Percentiles rank a stretch among this genome's conserved stretches.
Conservation (phyloP, 2,329 filamentous ascomycete species). For the Botrytis aclada region DNA sequence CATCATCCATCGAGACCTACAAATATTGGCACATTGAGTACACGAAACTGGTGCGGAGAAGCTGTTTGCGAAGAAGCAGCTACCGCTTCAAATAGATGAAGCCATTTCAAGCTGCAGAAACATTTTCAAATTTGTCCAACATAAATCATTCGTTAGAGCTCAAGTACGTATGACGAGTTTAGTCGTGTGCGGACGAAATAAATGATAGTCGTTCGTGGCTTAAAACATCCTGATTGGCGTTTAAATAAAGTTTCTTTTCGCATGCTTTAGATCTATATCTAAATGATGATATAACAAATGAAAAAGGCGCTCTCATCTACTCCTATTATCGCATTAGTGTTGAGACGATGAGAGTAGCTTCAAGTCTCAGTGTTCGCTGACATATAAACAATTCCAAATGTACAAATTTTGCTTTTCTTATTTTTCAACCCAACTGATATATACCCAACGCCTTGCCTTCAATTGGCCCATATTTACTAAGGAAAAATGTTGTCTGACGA, state of each 20-base stretch:
- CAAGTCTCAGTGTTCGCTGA: background rate
- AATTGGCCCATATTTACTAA: slow-evolving; percentile 1
- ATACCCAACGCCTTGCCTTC: slow-evolving; percentile 16
- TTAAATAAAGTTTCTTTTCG: background rate
- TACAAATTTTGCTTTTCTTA: slow-evolving; percentile 16
- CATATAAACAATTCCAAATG: slow-evolving; percentile 10
- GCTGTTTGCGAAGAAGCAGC: background rate
- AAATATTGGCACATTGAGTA: background rate
- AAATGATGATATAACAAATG: slow-evolving; percentile 3
- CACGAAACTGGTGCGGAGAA: background rate
- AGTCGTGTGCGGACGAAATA: background rate
- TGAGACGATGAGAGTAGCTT: slow-evolving; percentile 7
- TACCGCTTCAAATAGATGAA: background rate
- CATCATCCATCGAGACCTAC: background rate
- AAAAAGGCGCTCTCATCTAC: slow-evolving; percentile 2
- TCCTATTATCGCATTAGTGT: slow-evolving; percentile 5
- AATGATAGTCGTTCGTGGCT: background rate
- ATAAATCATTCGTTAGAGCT: background rate
- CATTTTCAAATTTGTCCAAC: background rate
- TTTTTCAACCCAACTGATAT: slow-evolving; percentile 11
- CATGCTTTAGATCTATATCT: slow-evolving; percentile 3
- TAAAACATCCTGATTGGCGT: background rate
- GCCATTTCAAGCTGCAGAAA: background rate
- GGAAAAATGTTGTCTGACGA: slow-evolving; percentile 14
- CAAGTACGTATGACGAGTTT: background rate